Base-by-base conservation (phyloP, 805 yeast species). In the Saccharomycopsis microspora region DNA sequence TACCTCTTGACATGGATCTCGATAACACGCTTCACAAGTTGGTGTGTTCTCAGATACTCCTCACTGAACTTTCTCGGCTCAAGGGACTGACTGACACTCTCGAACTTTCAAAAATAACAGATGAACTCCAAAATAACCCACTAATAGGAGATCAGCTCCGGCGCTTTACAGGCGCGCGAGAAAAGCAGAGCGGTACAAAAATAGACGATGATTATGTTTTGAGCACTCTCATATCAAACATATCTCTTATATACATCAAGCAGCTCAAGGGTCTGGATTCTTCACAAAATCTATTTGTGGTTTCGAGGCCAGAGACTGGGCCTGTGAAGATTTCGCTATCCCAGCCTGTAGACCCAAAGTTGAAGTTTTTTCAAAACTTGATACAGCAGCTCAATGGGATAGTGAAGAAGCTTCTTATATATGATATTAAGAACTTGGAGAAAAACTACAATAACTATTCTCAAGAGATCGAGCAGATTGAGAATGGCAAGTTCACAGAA, bases 21-120 rank as follows among this genome's bases (percentile, higher is more conserved):
- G 53, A 50, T 27, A 46, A 35, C 31, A 50, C 54, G 5, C 39
- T 51, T 4, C 54, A 51, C 36, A 51, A 51, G 32, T 39, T 51
- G n/a, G 42, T 51, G 7, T 49, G 51, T 30, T 48, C 50, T 2
- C 54, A 51, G 37, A 35, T 51, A 11, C 45, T 51, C 8, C 45
- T 41, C 33, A 41, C 40, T 10, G 46, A 45, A 43, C 37, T 51
- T 35, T 31, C 48, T 5, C 33, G 42, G 10, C 29, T 35, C 6
- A 47, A 35, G 28, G 46, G 27, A 32, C 40, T 29, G 32, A 40
- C 35, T 8, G 40, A 46, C 36, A 44, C 44, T 30, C 29, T 50
- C 5, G 40, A 39, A 35, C 32, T 50, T 28, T 42, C 51, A 19
- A 33, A 44, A 32, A 29, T 50, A 27, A 50, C 54, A 6, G 31